Percentiles rank a stretch among this genome's conserved stretches.
phyloP scores from a whole-genome alignment of 2,329 filamentous ascomycete species.

The Botrytis cinerea region DNA sequence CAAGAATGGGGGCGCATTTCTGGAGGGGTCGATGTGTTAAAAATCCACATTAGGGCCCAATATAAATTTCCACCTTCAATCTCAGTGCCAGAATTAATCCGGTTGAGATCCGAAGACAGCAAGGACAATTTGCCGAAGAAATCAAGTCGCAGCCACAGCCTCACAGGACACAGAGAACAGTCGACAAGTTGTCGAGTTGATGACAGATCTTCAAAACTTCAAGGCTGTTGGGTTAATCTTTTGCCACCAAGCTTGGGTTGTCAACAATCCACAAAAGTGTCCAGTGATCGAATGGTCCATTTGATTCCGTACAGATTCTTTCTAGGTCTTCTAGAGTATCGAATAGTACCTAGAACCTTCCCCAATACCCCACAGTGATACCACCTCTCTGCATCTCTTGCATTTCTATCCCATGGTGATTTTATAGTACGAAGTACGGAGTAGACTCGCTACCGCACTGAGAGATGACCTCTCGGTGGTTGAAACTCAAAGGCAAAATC shows the following conservation, averaged over 20 bases:
- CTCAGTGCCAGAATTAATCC: slow-evolving; percentile 12
- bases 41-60: slow-evolving; percentile 3
- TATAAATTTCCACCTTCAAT: background rate
- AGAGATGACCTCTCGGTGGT: slow-evolving; percentile 11
- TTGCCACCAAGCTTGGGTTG: slow-evolving; percentile 17
- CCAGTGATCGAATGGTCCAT: slow-evolving; percentile 12
- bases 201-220: slow-evolving; percentile 4
- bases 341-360: slow-evolving; percentile 8
- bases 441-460: background rate
- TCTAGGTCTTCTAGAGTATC: background rate
- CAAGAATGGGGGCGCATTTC: slow-evolving; percentile 11
- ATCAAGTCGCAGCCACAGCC: background rate
- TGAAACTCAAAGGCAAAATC: slow-evolving; percentile 1
- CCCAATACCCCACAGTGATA: slow-evolving; percentile 20
- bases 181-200: background rate
- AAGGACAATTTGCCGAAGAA: background rate
- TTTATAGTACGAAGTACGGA: background rate
- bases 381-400: slow-evolving; percentile 7
- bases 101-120: slow-evolving; percentile 10
- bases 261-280: slow-evolving; percentile 6
- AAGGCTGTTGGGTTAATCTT: background rate
- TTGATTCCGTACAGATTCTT: slow-evolving; percentile 4
- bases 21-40: slow-evolving; percentile 1
- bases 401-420: background rate
- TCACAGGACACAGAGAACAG: background rate